Evolutionary conservation across 2,329 filamentous ascomycete genomes (phyloP).

Genomic region (Cercospora sojina): DNA sequence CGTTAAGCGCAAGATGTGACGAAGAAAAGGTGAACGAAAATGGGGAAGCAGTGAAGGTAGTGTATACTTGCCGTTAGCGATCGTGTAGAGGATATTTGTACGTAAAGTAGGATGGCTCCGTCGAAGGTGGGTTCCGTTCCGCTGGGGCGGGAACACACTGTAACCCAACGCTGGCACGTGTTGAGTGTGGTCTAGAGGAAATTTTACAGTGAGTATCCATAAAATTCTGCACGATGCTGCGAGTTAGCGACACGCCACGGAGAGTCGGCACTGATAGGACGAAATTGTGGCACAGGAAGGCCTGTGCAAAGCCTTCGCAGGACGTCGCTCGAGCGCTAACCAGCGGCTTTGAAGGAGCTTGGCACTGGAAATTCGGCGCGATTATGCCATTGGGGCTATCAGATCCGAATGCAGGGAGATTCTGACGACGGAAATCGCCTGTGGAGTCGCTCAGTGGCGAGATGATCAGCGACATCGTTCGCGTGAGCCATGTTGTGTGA

Average conservation of each 20-base stretch:
- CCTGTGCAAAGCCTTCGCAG: conserved; percentile 3
- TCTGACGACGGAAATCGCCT: neutral
- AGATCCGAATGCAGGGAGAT: neutral
- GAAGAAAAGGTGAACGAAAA: neutral
- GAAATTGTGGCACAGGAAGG: conserved; percentile 1
- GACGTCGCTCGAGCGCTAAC: conserved; percentile 8
- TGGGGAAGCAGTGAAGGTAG: conserved; percentile 1
- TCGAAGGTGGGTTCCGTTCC: neutral
- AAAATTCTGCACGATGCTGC: conserved; percentile 7
- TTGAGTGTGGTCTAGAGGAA: conserved; percentile 17
- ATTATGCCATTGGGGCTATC: neutral
- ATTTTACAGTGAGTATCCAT: conserved; percentile 10
- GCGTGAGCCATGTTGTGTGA: neutral
- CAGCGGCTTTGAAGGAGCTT: conserved; percentile 10
- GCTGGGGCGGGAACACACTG: conserved; percentile 5
- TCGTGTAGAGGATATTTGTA: conserved; percentile 6
- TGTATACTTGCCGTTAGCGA: conserved; percentile 19
- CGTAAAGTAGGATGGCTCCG: conserved; percentile 5
- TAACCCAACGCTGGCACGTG: conserved; percentile 16
- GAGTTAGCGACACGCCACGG: conserved; percentile 3
- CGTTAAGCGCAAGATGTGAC: conserved; percentile 13
- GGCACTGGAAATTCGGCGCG: conserved; percentile 4
- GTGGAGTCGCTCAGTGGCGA: neutral
- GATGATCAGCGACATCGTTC: neutral
- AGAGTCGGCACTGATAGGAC: conserved; percentile 2